phyloP scores from a whole-genome alignment of 495 filamentous ascomycete genomes.

The Talaromyces ruber region DNA sequence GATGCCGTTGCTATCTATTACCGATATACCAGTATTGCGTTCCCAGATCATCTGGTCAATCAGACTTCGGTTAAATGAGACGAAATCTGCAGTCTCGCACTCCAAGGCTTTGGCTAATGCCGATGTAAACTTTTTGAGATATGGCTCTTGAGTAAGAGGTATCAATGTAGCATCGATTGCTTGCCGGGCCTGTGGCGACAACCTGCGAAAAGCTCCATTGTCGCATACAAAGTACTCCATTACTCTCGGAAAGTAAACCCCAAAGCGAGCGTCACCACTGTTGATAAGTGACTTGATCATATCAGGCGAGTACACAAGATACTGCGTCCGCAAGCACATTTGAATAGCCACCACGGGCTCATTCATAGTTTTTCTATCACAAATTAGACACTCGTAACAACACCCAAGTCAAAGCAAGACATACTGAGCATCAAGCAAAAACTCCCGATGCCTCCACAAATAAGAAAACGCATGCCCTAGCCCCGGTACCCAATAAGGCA shows the following conservation, averaged over 20 bases:
- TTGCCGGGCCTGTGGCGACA: conserved; percentile 22
- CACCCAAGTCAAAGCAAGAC: conserved; percentile 11
- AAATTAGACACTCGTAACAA: conserved; percentile 12
- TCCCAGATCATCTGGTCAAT: conserved; percentile 59
- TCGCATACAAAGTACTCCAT: conserved; percentile 45
- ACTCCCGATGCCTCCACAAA: conserved; percentile 32
- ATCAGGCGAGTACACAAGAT: conserved; percentile 41
- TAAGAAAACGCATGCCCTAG: conserved; percentile 45
- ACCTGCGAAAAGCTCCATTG: conserved; percentile 19
- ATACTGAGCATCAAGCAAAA: conserved; percentile 33
- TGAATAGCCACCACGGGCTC: conserved; percentile 45
- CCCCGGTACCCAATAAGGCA: conserved; percentile 54
- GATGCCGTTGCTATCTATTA: conserved; percentile 19
- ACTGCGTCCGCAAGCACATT: conserved; percentile 38
- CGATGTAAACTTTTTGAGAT: conserved; percentile 28
- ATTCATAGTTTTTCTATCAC: conserved; percentile 24
- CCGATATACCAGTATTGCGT: conserved; percentile 29
- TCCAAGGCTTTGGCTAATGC: conserved; percentile 25
- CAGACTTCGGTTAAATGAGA: conserved; percentile 48
- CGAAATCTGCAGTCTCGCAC: conserved; percentile 37
- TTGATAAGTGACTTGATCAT: conserved; percentile 37
- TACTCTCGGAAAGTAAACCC: conserved; percentile 27
- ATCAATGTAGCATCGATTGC: conserved; percentile 27
- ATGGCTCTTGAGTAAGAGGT: conserved; percentile 35
- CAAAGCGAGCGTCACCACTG: conserved; percentile 22